Conservation (phyloP, 805 yeast species). For the Hanseniaspora occidentalis region DNA sequence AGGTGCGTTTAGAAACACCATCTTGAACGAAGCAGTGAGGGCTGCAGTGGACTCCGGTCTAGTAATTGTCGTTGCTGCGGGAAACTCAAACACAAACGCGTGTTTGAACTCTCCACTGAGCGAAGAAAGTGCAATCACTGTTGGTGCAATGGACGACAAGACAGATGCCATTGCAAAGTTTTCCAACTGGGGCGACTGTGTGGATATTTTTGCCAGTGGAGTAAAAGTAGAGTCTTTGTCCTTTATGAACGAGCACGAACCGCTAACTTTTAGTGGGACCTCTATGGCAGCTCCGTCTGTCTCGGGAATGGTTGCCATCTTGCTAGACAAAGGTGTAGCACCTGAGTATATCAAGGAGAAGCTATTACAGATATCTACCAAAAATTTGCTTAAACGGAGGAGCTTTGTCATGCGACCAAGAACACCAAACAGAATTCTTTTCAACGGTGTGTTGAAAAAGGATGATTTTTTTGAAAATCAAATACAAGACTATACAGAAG, state of each 20-base stretch:
- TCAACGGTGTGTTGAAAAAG: slow-evolving; percentile 23
- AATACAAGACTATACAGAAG: slow-evolving; percentile 4
- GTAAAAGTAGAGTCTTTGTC: slow-evolving; percentile 49
- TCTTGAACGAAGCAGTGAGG: slow-evolving; percentile 62
- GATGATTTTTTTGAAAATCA: slow-evolving; percentile 22
- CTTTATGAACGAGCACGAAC: slow-evolving; percentile 13
- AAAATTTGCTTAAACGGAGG: slow-evolving; percentile 33
- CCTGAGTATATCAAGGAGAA: slow-evolving; percentile 29
- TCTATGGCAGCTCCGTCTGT: slow-evolving; percentile 74
- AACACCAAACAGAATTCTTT: slow-evolving; percentile 49
- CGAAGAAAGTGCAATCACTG: slow-evolving; percentile 56
- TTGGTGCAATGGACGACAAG: slow-evolving; percentile 78
- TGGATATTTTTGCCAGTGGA: slow-evolving; percentile 78
- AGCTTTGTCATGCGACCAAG: slow-evolving; percentile 34
- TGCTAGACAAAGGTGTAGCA: slow-evolving; percentile 39
- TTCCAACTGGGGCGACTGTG: slow-evolving; percentile 91
- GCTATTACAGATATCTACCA: slow-evolving; percentile 35
- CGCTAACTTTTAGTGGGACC: slow-evolving; percentile 47
- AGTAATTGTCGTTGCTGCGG: slow-evolving; percentile 73
- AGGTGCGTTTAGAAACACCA: slow-evolving; percentile 57
- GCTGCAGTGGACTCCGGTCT: slow-evolving; percentile 68
- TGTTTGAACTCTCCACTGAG: slow-evolving; percentile 83
- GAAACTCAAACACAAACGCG: slow-evolving; percentile 68
- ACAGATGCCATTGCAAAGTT: slow-evolving; percentile 61
- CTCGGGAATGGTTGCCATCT: slow-evolving; percentile 49